Evolutionary conservation across 805 yeast genomes (phyloP).

Genomic region (Monosporozyma yasuniensis): DNA sequence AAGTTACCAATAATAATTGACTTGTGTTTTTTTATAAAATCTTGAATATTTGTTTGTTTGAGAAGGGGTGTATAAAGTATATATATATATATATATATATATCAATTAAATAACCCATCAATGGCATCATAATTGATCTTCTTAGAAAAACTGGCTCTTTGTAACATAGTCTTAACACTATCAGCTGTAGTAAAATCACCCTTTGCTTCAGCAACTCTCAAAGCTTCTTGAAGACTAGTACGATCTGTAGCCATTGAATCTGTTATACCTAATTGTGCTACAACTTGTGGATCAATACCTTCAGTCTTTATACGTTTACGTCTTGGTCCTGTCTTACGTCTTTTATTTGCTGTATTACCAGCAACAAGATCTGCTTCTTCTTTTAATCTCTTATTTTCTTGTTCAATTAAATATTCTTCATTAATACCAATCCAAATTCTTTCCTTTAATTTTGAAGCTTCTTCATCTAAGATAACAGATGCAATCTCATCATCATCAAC

Average conservation of each 20-base stretch:
- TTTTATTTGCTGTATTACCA: slow-evolving; percentile 57
- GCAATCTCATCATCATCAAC: slow-evolving; percentile 78
- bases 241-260: slow-evolving; percentile 23
- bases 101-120: slow-evolving; percentile 37
- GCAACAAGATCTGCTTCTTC: slow-evolving; percentile 79
- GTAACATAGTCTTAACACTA: slow-evolving; percentile 67
- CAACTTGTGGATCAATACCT: neutral
- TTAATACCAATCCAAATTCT: slow-evolving; percentile 85
- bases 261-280: slow-evolving; percentile 2
- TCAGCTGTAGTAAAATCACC: slow-evolving; percentile 56
- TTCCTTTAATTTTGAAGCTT: slow-evolving; percentile 67
- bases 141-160: slow-evolving; percentile 68
- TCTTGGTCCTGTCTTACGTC: slow-evolving; percentile 23
- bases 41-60: neutral
- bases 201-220: slow-evolving; percentile 30
- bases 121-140: slow-evolving; percentile 86
- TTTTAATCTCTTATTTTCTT: slow-evolving; percentile 75
- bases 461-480: slow-evolving; percentile 49
- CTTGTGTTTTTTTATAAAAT: too few relatives aligned
- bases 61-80: too few relatives aligned
- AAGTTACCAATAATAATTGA: too few relatives aligned
- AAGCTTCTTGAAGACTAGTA: slow-evolving; percentile 33
- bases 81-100: neutral
- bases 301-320: slow-evolving; percentile 14
- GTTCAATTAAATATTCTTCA: slow-evolving; percentile 75